Conservation (phyloP, 306 rosid species). For the Rosa multiflora region DNA sequence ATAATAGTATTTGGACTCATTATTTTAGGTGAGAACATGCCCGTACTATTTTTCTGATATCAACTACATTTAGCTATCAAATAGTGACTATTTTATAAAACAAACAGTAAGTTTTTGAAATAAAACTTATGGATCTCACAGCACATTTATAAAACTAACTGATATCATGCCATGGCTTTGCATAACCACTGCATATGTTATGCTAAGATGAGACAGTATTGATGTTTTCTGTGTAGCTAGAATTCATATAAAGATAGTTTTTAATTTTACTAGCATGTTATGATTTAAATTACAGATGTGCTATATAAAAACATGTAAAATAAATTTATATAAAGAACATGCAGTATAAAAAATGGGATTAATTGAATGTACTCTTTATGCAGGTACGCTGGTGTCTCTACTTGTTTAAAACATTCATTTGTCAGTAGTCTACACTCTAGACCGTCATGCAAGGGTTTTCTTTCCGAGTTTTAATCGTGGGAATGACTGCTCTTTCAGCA, state of each 20-base stretch:
- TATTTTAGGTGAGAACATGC: slow-evolving; percentile 26
- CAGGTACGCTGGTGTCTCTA: slow-evolving; percentile 30
- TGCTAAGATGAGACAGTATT: not conserved
- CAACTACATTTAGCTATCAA: not conserved
- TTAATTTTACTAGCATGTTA: not conserved
- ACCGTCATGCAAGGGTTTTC: not conserved
- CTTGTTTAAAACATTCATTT: slow-evolving; percentile 11
- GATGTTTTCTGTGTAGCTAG: not conserved
- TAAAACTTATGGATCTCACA: not conserved
- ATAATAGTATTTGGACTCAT: slow-evolving; percentile 16
- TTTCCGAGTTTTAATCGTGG: not conserved
- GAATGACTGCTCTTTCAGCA: not conserved
- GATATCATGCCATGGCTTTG: not conserved
- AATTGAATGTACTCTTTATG: not conserved
- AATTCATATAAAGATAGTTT: not conserved
- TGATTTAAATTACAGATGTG: not conserved
- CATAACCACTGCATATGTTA: not conserved
- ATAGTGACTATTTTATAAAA: not conserved
- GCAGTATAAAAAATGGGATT: not conserved
- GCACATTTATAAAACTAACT: not conserved
- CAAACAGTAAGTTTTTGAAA: not conserved
- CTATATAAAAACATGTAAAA: not conserved
- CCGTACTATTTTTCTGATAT: not conserved
- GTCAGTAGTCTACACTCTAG: not conserved
- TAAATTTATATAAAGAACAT: not conserved